These are phyloP conservation scores for Chrysanthemum makinoi DNA, from an alignment of 129 eudicot genomes.

Conservation along the genomic window DNA sequence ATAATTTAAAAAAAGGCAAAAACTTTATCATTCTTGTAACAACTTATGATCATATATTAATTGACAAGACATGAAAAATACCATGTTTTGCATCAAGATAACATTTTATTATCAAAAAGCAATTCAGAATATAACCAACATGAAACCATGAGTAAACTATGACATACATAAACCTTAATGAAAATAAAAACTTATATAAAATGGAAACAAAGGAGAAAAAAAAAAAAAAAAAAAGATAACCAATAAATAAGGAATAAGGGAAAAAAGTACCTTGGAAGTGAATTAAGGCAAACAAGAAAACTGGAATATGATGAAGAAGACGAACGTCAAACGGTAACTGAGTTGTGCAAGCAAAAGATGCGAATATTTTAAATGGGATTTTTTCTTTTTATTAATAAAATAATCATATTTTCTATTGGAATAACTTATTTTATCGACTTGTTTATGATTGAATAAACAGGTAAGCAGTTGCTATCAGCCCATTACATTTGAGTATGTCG, in stretches of 20 bases:
- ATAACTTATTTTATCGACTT: too few species aligned
- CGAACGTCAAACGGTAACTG: conserved; percentile 5
- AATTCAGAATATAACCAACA: not conserved
- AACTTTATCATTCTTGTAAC: not conserved
- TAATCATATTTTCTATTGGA: not conserved
- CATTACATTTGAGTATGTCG: too few species aligned
- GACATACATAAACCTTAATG: conserved; percentile 2
- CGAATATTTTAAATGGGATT: conserved; percentile 22
- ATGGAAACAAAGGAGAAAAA: too few species aligned
- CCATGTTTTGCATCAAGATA: too few species aligned
- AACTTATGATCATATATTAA: not conserved
- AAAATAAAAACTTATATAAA: not conserved
- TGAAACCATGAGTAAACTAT: conserved; percentile 9
- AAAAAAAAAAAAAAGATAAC: conserved; percentile 3
- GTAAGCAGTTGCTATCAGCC: too few species aligned
- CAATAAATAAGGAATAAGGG: not conserved
- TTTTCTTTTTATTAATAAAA: not conserved
- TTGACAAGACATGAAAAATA: too few species aligned
- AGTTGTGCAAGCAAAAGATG: conserved; percentile 31
- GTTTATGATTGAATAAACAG: too few species aligned
- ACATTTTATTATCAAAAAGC: not conserved
- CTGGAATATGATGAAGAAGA: conserved; percentile 14
- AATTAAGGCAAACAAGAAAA: conserved; percentile 15
- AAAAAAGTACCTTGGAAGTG: conserved; percentile 22
- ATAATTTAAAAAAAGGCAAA: not conserved